Evolutionary conservation across 116 monocot genomes (phyloP).

Genomic region (Cymodocea nodosa): DNA sequence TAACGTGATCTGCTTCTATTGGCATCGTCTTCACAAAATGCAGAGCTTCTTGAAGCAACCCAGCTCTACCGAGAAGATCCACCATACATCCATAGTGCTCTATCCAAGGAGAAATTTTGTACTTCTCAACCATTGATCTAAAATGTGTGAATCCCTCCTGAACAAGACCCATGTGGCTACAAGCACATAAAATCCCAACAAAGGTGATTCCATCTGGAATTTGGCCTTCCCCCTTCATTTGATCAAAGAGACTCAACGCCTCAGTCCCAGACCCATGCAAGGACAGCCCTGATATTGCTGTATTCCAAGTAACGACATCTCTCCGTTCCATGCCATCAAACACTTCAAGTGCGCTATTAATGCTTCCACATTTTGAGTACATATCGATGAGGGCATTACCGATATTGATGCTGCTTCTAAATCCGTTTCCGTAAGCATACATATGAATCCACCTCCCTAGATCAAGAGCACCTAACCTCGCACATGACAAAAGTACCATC

Average conservation of each 20-base stretch:
- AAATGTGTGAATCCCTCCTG: conserved; percentile 16
- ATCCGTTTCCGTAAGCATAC: conserved; percentile 24
- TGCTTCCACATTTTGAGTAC: conserved; percentile 49
- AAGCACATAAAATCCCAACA: conserved; percentile 19
- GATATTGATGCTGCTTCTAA: conserved; percentile 18
- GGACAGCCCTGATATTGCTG: conserved; percentile 23
- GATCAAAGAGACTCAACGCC: conserved; percentile 15
- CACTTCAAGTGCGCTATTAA: conserved; percentile 17
- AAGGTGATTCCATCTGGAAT: conserved; percentile 32
- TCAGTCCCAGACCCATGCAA: conserved; percentile 21
- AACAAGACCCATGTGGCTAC: conserved; percentile 23
- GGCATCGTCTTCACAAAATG: conserved; percentile 17
- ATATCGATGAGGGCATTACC: conserved; percentile 44
- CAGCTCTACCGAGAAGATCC: conserved; percentile 23
- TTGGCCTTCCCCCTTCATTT: conserved; percentile 12
- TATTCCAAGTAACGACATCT: conserved; percentile 33
- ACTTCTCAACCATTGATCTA: conserved; percentile 16
- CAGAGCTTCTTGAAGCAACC: conserved; percentile 22
- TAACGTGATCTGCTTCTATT: conserved; percentile 27
- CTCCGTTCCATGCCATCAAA: conserved; percentile 12
- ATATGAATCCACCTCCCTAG: conserved; percentile 41
- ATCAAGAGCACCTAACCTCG: conserved; percentile 28
- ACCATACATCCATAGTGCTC: conserved; percentile 40
- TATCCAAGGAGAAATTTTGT: conserved; percentile 19
- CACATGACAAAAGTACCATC: conserved; percentile 33